Conservation (phyloP, 2,329 filamentous ascomycete species). For the Xylaria sp. region DNA sequence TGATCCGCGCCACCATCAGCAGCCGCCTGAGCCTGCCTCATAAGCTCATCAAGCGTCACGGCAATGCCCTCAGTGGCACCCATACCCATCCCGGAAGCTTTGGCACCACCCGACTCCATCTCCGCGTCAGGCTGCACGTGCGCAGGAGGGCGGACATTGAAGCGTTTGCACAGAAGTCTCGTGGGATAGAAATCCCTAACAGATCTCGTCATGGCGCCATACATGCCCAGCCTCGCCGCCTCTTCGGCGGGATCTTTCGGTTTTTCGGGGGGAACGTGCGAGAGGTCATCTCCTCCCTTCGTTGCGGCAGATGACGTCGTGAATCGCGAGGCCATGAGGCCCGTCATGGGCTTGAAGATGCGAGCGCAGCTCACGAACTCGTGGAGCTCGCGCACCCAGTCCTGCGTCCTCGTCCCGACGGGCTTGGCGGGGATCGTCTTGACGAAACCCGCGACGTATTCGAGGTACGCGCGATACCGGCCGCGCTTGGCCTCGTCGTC, state of each 20-base stretch:
- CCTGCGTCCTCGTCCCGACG: constrained; percentile 64
- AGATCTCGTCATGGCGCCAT: constrained; percentile 84
- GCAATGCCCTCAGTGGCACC: constrained; percentile 33
- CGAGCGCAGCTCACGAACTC: constrained; percentile 75
- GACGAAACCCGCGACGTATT: constrained; percentile 74
- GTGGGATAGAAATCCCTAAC: constrained; percentile 79
- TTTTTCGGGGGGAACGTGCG: constrained; percentile 63
- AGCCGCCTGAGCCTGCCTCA: constrained; percentile 43
- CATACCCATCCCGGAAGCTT: constrained; percentile 11
- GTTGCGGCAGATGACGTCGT: constrained; percentile 66
- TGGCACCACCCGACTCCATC: constrained; percentile 42
- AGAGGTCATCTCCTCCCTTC: constrained; percentile 36
- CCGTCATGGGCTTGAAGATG: constrained; percentile 91
- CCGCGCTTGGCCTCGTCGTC: constrained; percentile 81
- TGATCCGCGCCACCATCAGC: not conserved
- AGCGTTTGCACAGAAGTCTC: constrained; percentile 90
- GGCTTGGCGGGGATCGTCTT: constrained; percentile 51
- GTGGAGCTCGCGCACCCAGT: constrained; percentile 81
- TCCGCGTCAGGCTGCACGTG: constrained; percentile 68
- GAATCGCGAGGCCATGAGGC: constrained; percentile 92
- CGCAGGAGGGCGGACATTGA: constrained; percentile 83
- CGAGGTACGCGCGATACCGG: constrained; percentile 85
- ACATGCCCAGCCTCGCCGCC: constrained; percentile 92
- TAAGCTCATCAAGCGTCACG: constrained; percentile 49
- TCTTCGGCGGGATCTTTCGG: constrained; percentile 81